Evolutionary conservation across 208 protist genomes (phyloP).

Genomic region (Leishmania turanica): DNA sequence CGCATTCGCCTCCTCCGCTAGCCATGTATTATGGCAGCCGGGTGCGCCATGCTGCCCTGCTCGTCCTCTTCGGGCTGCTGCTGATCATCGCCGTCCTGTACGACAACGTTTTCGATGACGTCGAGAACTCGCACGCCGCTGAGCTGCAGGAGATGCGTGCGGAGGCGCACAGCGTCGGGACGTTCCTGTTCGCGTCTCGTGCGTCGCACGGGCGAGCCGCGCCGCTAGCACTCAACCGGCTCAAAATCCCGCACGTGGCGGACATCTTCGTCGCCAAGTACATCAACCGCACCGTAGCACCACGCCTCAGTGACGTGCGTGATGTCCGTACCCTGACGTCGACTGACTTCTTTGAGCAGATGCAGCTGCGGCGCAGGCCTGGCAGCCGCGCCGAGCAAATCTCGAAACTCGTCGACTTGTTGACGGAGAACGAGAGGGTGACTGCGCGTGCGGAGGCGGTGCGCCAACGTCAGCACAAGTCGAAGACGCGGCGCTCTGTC

Average conservation of each 20-base stretch:
- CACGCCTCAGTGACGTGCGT: constrained; percentile 23
- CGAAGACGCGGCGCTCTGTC: constrained; percentile 5
- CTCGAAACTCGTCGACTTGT: background rate
- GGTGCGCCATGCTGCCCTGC: constrained; percentile 23
- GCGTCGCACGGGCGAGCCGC: constrained; percentile 13
- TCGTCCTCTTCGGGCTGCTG: constrained; percentile 28
- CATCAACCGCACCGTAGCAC: constrained; percentile 13
- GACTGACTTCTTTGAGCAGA: constrained; percentile 43
- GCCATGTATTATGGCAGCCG: constrained; percentile 12
- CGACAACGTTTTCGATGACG: constrained; percentile 16
- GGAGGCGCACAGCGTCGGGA: constrained; percentile 1
- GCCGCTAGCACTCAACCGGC: constrained; percentile 1
- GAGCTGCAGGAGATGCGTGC: constrained; percentile 9
- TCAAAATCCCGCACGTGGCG: constrained; percentile 12
- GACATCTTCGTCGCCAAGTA: constrained; percentile 11
- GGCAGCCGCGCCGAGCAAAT: constrained; percentile 9
- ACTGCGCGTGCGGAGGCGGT: constrained; percentile 14
- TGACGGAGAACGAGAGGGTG: constrained; percentile 10
- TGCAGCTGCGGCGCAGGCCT: constrained; percentile 35
- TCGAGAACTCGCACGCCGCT: constrained; percentile 17
- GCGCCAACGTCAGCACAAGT: constrained; percentile 7
- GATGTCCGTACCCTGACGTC: constrained; percentile 36
- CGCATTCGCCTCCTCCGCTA: background rate
- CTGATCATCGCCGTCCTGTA: constrained; percentile 13
- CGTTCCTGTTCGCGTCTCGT: constrained; percentile 8